Percentiles rank a stretch among this genome's conserved stretches.
Evolutionary conservation across 129 eudicot species (phyloP).

Genomic region (Deinandra increscens): DNA sequence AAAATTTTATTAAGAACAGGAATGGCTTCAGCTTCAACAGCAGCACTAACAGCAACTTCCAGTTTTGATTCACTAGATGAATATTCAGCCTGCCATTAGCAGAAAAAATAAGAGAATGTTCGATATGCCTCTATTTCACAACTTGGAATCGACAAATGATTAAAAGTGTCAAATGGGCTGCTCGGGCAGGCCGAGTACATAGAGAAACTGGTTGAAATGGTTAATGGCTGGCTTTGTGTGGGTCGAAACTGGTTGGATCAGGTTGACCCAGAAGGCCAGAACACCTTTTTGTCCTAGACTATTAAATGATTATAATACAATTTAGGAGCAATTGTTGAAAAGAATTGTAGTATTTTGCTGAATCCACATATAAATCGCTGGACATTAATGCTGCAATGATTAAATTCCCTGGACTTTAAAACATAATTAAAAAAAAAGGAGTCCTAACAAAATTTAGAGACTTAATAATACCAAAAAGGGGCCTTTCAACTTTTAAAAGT

Average conservation of each 20-base stretch:
- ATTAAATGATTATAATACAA: neutral
- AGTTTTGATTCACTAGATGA: slow-evolving; percentile 50
- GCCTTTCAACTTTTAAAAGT: neutral
- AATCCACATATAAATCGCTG: neutral
- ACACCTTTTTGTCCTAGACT: slow-evolving; percentile 7
- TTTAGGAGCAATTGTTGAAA: neutral
- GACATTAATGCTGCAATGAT: neutral
- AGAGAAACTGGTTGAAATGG: neutral
- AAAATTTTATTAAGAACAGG: slow-evolving; percentile 60
- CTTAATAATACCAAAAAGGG: neutral
- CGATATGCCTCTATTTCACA: slow-evolving; percentile 10
- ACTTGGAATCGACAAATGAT: slow-evolving; percentile 14
- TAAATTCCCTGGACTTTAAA: neutral
- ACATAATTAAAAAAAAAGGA: neutral
- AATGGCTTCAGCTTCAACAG: slow-evolving; percentile 54
- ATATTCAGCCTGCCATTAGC: slow-evolving; percentile 52
- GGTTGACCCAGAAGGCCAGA: neutral
- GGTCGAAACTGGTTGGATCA: neutral
- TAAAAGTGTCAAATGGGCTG: neutral
- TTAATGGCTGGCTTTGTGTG: neutral
- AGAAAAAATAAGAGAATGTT: neutral
- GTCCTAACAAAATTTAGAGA: neutral
- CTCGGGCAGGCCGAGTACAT: neutral
- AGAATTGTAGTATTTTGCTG: neutral
- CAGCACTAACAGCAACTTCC: slow-evolving; percentile 62